Base-by-base conservation (phyloP, 2,329 filamentous ascomycete species). In the Colletotrichum melonis region DNA sequence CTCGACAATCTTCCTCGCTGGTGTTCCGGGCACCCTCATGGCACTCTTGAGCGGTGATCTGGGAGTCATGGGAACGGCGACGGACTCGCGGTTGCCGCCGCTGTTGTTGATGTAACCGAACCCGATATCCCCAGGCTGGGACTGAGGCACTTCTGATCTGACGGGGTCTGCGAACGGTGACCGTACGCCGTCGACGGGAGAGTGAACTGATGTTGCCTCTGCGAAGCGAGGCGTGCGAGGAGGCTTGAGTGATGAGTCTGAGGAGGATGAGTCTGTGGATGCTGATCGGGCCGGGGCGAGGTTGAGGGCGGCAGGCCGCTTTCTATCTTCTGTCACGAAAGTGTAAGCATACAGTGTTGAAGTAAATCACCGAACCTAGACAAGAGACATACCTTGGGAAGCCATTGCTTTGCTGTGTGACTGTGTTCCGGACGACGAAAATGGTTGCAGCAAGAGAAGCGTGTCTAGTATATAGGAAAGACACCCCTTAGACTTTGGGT, bases 31-130 rank as follows among this genome's bases (percentile, higher is more conserved):
- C 22, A 94, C 92, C 85, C 91, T 97, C 88, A 98, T 89, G 67
- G 95, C 95, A 83, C 95, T 97, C 88, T 97, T 97, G 78, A 98
- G 89, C 7, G 94, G 94, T 24, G 94, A 93, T 78, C 89, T 92
- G 66, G 94, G 94, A 49, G 92, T 90, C 86, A 89, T 90, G 73
- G 89, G 92, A 80, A 90, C 87, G 76, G 87, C 87, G 79, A 92
- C 88, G 73, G 88, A 84, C 77, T 92, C 86, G 81, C 86, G 84
- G 84, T 86, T 81, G 60, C 26, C 49, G 14, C 62, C 64, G 46
- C 63, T 60, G 77, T 90, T 88, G 80, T 90, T 88, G 80, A 98
- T 93, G 85, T 98, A 98, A 81, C 95, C 95, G 83, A 98, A 98
- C 76, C 95, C 95, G 76, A 98, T 90, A 84, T 98, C 95, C 72